Conservation (phyloP, 768 basidiomycete genomes). For the Suillus plorans region DNA sequence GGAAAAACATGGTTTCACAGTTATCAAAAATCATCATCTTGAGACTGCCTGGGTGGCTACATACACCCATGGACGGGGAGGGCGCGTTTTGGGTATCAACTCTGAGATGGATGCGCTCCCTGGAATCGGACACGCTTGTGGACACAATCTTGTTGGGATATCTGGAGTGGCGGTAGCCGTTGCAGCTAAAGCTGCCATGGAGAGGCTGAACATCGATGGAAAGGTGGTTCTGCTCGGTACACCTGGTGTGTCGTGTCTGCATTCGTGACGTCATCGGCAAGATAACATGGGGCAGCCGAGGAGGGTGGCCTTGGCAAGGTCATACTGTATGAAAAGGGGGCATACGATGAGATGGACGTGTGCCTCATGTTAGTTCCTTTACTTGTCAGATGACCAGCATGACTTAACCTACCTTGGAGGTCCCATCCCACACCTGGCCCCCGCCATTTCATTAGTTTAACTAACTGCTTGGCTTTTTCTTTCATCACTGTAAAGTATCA, state of each 20-base stretch:
- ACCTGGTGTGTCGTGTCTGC: conserved; percentile 45
- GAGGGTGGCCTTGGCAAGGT: conserved; percentile 73
- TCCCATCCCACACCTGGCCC: conserved; percentile 77
- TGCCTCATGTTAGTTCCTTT: conserved; percentile 56
- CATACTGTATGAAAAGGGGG: conserved; percentile 58
- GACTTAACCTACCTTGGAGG: conserved; percentile 34
- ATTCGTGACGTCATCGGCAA: neutral
- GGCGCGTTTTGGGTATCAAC: conserved; percentile 68
- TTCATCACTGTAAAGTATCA: conserved; percentile 56
- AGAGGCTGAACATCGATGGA: conserved; percentile 58
- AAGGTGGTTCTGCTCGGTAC: conserved; percentile 69
- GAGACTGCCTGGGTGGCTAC: conserved; percentile 70
- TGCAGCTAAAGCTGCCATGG: conserved; percentile 56
- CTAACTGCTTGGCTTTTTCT: conserved; percentile 58
- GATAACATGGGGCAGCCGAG: conserved; percentile 48
- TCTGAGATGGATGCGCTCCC: conserved; percentile 67
- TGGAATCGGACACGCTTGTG: conserved; percentile 63
- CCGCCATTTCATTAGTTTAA: conserved; percentile 56
- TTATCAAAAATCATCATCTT: conserved; percentile 55
- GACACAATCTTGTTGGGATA: conserved; percentile 76
- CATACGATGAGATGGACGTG: conserved; percentile 68
- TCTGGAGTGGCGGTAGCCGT: conserved; percentile 64
- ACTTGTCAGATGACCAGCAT: neutral
- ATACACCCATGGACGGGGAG: conserved; percentile 57
- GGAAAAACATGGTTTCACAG: conserved; percentile 58